Conservation (phyloP, 2,329 filamentous ascomycete genomes). For the Colletotrichum abscissum region DNA sequence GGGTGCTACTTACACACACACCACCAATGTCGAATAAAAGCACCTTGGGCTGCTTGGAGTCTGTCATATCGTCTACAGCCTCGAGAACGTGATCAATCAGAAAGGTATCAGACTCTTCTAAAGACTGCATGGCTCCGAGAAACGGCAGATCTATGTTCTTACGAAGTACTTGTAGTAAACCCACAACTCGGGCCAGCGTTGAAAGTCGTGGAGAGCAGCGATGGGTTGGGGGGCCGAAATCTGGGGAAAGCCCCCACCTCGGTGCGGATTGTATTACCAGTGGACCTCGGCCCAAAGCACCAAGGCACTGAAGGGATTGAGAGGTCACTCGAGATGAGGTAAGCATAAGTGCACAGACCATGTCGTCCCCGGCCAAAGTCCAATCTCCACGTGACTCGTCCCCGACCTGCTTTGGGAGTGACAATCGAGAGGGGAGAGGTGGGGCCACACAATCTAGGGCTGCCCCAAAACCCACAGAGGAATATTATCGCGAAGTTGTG, state of each 20-base stretch:
- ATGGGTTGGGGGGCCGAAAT: constrained; percentile 8
- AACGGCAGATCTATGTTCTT: neutral
- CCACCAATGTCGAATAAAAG: constrained; percentile 96
- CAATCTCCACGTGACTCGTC: constrained; percentile 50
- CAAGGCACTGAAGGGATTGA: neutral
- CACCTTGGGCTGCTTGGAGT: constrained; percentile 71
- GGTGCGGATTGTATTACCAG: neutral
- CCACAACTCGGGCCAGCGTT: constrained; percentile 10
- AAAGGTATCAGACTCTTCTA: constrained; percentile 31
- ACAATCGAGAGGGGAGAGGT: constrained; percentile 28
- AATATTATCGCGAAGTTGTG: constrained; percentile 40
- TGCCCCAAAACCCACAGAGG: constrained; percentile 53
- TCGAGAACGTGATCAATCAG: constrained; percentile 44
- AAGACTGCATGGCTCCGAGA: constrained; percentile 23
- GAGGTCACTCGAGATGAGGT: neutral
- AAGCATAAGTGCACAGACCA: neutral
- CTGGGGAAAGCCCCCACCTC: constrained; percentile 30
- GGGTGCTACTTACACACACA: constrained; percentile 81
- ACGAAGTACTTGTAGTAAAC: constrained; percentile 2
- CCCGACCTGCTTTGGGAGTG: constrained; percentile 44
- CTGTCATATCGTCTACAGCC: constrained; percentile 52
- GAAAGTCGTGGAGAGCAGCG: constrained; percentile 2
- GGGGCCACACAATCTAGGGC: constrained; percentile 48
- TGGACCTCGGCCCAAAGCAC: constrained; percentile 31
- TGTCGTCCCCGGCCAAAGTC: constrained; percentile 27